A percentile compares a stretch with the other conserved stretches of the same genome.
These are phyloP conservation scores for Penium margaritaceum DNA, from an alignment of 139 green algal genomes.

Conservation along the genomic window DNA sequence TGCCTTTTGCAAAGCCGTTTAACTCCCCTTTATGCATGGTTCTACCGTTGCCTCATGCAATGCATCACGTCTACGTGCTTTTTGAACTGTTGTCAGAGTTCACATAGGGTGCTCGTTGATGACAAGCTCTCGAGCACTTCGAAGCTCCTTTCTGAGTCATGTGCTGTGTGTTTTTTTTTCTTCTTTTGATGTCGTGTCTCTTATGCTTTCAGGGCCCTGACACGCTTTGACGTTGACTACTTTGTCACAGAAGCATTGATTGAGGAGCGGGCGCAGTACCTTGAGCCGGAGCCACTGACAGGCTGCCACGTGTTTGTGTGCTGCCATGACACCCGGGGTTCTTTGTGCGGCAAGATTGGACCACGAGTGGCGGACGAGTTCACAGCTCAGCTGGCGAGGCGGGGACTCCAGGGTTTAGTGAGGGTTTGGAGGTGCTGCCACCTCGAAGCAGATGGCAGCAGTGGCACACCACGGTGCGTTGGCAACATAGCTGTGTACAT, in stretches of 20 bases:
- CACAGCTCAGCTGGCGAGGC: neutral
- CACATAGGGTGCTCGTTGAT: too few relatives aligned
- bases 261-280: neutral
- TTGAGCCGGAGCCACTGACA: neutral
- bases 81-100: too few relatives aligned
- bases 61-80: too few relatives aligned
- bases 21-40: too few relatives aligned
- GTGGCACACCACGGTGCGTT: neutral
- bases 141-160: too few relatives aligned
- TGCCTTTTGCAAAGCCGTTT: too few relatives aligned
- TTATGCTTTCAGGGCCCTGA: neutral
- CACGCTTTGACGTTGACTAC: neutral
- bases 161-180: too few relatives aligned
- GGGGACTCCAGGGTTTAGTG: neutral
- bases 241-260: neutral
- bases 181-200: too few relatives aligned
- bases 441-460: neutral
- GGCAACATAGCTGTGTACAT: neutral
- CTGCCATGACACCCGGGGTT: neutral
- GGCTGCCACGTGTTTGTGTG: neutral
- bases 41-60: too few relatives aligned
- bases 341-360: neutral
- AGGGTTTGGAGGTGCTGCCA: neutral
- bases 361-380: neutral
- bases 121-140: too few relatives aligned